These are phyloP conservation scores for Trichomonascaceae sp. DNA, from an alignment of 1,139 yeast species.

Conservation along the genomic window DNA sequence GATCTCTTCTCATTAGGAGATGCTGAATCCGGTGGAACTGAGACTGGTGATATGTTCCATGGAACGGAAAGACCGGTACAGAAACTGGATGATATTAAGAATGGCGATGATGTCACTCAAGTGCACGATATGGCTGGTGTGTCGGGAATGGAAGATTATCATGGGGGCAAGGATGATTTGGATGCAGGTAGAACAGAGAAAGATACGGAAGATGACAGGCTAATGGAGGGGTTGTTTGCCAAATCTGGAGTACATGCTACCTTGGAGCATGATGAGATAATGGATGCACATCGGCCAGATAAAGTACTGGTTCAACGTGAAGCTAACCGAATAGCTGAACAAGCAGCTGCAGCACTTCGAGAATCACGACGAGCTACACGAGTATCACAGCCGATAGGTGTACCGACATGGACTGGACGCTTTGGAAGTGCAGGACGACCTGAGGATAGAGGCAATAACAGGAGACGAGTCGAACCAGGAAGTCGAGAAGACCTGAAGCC, in stretches of 20 bases:
- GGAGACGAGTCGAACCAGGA: conserved; percentile 12
- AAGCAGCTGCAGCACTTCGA: conserved; percentile 68
- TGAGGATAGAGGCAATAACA: not conserved
- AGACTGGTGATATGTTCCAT: conserved; percentile 57
- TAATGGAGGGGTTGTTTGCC: conserved; percentile 72
- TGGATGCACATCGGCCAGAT: conserved; percentile 52
- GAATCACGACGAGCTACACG: conserved; percentile 62
- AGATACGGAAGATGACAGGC: conserved; percentile 43
- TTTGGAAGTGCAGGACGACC: conserved; percentile 76
- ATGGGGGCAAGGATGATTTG: conserved; percentile 38
- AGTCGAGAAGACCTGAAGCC: conserved; percentile 6
- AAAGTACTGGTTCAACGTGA: conserved; percentile 60
- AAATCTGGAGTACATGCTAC: conserved; percentile 71
- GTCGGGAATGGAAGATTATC: conserved; percentile 46
- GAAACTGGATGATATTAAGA: conserved; percentile 30
- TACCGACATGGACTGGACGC: conserved; percentile 95
- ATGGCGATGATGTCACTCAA: conserved; percentile 45
- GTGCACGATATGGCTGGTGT: conserved; percentile 54
- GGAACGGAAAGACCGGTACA: conserved; percentile 42
- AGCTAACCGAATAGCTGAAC: conserved; percentile 68
- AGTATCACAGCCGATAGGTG: conserved; percentile 55
- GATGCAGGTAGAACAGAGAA: conserved; percentile 21
- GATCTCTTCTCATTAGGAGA: conserved; percentile 84
- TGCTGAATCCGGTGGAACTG: conserved; percentile 54
- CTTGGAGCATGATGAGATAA: conserved; percentile 70